These are phyloP conservation scores for Plasmodium billcollinsi DNA, from an alignment of 169 alveolate species.

Conservation along the genomic window DNA sequence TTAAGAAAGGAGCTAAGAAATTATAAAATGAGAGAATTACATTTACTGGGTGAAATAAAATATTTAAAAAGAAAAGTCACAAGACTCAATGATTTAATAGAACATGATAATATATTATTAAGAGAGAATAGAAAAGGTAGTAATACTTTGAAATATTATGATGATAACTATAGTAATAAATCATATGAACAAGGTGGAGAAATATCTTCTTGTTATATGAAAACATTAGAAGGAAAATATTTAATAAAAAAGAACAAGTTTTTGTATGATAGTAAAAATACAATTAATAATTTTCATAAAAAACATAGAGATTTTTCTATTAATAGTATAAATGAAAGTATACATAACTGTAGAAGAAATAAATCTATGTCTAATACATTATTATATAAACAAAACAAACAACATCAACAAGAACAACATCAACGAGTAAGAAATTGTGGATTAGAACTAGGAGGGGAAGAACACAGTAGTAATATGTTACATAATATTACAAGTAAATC, in stretches of 20 bases:
- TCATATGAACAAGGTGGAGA: too few relatives aligned
- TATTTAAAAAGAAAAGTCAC: slow-evolving; percentile 58
- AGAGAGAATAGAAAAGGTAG: neutral
- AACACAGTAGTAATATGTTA: too few relatives aligned
- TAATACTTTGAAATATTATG: too few relatives aligned
- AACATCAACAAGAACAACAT: neutral
- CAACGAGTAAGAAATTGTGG: neutral
- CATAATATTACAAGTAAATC: too few relatives aligned
- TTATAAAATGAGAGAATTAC: slow-evolving; percentile 45
- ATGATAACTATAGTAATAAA: too few relatives aligned
- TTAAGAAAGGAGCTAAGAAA: slow-evolving; percentile 50
- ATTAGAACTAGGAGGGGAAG: too few relatives aligned
- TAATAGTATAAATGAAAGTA: slow-evolving; percentile 65
- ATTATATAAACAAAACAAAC: neutral
- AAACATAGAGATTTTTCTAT: slow-evolving; percentile 22
- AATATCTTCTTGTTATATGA: too few relatives aligned
- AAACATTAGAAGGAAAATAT: too few relatives aligned
- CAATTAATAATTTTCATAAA: neutral
- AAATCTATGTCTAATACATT: neutral
- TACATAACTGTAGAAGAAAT: slow-evolving; percentile 34
- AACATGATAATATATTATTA: slow-evolving; percentile 44
- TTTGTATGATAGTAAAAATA: too few relatives aligned
- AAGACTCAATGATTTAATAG: slow-evolving; percentile 44
- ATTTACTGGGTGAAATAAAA: slow-evolving; percentile 41
- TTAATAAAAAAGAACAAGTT: too few relatives aligned